phyloP scores from a whole-genome alignment of 208 protist genomes.

The Leishmania major region DNA sequence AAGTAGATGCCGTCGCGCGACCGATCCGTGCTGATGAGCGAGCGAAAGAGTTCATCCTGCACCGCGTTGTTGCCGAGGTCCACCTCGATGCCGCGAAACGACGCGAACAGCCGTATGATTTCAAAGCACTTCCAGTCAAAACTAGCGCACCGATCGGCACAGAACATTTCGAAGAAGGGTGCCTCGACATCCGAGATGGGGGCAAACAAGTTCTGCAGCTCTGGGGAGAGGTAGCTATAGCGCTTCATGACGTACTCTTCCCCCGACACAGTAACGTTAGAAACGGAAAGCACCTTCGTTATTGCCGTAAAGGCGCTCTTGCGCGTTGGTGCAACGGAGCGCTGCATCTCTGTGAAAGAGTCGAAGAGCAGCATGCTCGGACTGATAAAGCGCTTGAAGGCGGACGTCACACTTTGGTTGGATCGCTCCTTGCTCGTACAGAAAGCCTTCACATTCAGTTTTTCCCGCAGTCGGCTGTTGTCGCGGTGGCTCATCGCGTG shows the following conservation, averaged over 20 bases:
- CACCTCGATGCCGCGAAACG: slow-evolving; percentile 56
- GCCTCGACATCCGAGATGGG: slow-evolving; percentile 71
- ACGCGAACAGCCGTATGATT: slow-evolving; percentile 66
- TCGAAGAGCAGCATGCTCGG: slow-evolving; percentile 74
- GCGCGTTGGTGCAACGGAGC: slow-evolving; percentile 64
- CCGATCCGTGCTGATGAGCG: slow-evolving; percentile 53
- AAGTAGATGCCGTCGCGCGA: slow-evolving; percentile 65
- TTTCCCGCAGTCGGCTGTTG: slow-evolving; percentile 28
- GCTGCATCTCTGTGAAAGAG: slow-evolving; percentile 87
- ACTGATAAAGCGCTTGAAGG: slow-evolving; percentile 17
- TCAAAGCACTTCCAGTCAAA: slow-evolving; percentile 57
- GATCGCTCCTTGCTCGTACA: background rate
- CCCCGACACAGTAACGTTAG: slow-evolving; percentile 25
- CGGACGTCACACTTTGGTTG: background rate
- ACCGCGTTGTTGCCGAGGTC: slow-evolving; percentile 10
- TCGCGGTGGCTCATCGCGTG: slow-evolving; percentile 41
- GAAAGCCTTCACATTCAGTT: slow-evolving; percentile 23
- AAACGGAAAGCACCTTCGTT: slow-evolving; percentile 34
- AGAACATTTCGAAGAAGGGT: slow-evolving; percentile 69
- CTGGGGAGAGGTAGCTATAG: slow-evolving; percentile 39
- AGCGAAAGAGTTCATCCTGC: slow-evolving; percentile 42
- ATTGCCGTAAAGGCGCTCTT: slow-evolving; percentile 46
- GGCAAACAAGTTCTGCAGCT: slow-evolving; percentile 47
- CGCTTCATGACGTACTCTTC: slow-evolving; percentile 29
- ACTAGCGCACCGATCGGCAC: slow-evolving; percentile 51